Evolutionary conservation across 345 rosid species (phyloP).

Genomic region (Mercurialis annua): DNA sequence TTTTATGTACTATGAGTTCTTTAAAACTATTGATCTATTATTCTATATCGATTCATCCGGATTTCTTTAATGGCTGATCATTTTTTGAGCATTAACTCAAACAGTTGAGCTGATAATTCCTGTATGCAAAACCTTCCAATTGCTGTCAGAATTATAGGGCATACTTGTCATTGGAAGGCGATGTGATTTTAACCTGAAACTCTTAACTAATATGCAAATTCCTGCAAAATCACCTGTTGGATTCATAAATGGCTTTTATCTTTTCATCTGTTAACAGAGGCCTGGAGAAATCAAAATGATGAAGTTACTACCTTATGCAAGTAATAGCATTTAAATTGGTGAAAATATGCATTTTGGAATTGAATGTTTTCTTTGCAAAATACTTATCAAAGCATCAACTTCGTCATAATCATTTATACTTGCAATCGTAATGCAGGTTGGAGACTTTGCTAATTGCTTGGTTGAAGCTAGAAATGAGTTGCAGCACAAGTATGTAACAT

Average conservation of each 20-base stretch:
- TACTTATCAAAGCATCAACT: background rate
- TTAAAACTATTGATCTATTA: background rate
- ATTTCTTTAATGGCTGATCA: background rate
- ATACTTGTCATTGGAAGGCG: background rate
- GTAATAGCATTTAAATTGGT: background rate
- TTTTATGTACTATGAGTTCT: background rate
- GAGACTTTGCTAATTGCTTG: conserved; percentile 80
- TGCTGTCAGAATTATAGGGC: background rate
- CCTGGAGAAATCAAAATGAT: background rate
- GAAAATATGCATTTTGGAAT: background rate
- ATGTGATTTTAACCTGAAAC: background rate
- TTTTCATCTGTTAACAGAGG: background rate
- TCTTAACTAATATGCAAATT: too few relatives aligned
- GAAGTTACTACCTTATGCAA: background rate
- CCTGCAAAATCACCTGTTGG: too few relatives aligned
- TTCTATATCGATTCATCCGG: background rate
- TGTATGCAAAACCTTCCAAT: background rate
- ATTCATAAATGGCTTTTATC: background rate
- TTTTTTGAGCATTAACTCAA: background rate
- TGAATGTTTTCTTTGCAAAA: background rate
- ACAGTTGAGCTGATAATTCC: background rate
- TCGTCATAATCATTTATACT: background rate
- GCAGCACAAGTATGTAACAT: conserved; percentile 67
- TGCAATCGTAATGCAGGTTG: conserved; percentile 51
- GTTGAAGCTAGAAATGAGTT: conserved; percentile 69